A percentile compares a stretch with the other conserved stretches of the same genome.
These are phyloP conservation scores for Colletotrichum eremochloae DNA, from an alignment of 2,329 filamentous ascomycete genomes.

Conservation along the genomic window DNA sequence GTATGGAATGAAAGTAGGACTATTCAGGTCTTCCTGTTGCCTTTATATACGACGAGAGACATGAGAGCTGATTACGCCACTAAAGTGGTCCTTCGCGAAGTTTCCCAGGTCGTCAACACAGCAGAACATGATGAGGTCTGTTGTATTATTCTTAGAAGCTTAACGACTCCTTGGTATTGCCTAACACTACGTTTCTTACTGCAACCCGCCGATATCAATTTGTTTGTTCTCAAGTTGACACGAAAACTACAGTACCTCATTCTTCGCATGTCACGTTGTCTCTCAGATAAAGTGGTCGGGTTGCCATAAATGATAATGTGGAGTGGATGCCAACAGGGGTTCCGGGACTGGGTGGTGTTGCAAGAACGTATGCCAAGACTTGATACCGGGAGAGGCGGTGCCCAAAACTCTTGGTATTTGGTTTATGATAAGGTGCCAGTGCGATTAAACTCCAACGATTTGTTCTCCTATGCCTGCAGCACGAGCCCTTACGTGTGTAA, in stretches of 20 bases:
- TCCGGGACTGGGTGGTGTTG: background rate
- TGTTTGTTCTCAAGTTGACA: background rate
- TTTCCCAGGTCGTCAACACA: background rate
- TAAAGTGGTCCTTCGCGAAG: background rate
- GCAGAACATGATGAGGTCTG: background rate
- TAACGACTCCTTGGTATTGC: background rate
- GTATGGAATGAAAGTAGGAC: background rate
- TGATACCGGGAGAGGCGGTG: background rate
- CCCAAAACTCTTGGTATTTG: no score
- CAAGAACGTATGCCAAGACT: background rate
- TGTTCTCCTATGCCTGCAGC: no score
- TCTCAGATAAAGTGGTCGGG: background rate
- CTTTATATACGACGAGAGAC: background rate
- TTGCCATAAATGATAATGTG: background rate
- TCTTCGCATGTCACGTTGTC: background rate
- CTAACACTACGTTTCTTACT: background rate
- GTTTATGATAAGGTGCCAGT: no score
- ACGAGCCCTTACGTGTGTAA: no score
- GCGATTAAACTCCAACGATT: no score
- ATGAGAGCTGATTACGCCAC: background rate
- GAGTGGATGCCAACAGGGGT: background rate
- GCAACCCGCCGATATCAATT: background rate
- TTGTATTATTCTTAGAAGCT: background rate
- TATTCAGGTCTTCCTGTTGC: background rate
- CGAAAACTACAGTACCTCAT: background rate